These are phyloP conservation scores for Hirschioporus abietinus DNA, from an alignment of 768 basidiomycete genomes.

Conservation along the genomic window DNA sequence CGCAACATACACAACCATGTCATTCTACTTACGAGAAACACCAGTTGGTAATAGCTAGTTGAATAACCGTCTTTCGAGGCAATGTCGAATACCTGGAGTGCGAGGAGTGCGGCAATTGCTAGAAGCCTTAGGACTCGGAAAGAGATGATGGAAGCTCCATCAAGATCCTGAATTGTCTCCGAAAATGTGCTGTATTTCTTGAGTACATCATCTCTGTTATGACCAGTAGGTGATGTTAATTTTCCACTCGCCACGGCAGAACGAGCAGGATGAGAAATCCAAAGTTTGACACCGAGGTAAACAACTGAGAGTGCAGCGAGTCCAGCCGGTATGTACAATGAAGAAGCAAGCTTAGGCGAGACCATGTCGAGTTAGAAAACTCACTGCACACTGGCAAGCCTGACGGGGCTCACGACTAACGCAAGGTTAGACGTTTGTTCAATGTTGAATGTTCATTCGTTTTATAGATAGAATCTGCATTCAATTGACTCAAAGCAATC, in stretches of 20 bases:
- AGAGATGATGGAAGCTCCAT: background rate
- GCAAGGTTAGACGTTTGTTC: no score
- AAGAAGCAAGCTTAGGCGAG: background rate
- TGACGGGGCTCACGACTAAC: no score
- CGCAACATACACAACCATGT: background rate
- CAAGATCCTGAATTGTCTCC: background rate
- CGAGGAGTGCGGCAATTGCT: background rate
- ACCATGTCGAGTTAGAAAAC: background rate
- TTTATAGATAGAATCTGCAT: no score
- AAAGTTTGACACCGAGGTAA: background rate
- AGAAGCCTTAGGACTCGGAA: conserved; percentile 2
- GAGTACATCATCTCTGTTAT: background rate
- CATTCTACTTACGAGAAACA: background rate
- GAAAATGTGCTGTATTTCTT: background rate
- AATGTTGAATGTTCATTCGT: no score
- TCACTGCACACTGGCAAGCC: no score
- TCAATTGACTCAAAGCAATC: no score
- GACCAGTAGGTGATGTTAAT: background rate
- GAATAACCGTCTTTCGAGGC: background rate
- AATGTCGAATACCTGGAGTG: background rate
- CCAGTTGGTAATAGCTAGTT: background rate
- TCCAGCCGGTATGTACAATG: background rate
- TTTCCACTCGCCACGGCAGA: background rate
- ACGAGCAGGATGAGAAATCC: background rate
- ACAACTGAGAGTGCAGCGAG: background rate